Evolutionary conservation across 2,329 filamentous ascomycete genomes (phyloP).

Genomic region (Sporothrix pallida): DNA sequence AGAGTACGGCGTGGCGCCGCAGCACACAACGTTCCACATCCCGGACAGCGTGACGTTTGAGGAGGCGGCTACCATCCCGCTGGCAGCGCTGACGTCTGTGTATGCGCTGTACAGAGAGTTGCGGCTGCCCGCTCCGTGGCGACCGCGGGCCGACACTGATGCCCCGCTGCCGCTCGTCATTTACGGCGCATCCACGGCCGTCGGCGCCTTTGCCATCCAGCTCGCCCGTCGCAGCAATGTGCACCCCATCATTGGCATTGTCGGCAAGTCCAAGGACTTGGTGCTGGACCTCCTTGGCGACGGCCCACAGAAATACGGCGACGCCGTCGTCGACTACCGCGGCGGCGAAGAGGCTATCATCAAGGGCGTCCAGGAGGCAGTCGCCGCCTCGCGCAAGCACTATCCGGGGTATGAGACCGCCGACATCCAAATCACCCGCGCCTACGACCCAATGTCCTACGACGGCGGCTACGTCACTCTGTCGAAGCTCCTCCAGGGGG

Average conservation of each 20-base stretch:
- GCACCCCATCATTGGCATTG: constrained; percentile 61
- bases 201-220: constrained; percentile 60
- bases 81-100: constrained; percentile 53
- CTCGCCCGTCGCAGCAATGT: constrained; percentile 55
- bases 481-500: constrained; percentile 45
- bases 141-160: constrained; percentile 43
- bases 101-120: constrained; percentile 48
- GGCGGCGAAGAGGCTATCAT: constrained; percentile 54
- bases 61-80: constrained; percentile 51
- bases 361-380: constrained; percentile 47
- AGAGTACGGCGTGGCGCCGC: constrained; percentile 52
- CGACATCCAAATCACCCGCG: constrained; percentile 45
- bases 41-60: constrained; percentile 47
- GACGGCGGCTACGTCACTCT: constrained; percentile 51
- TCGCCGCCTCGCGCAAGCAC: constrained; percentile 41
- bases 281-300: constrained; percentile 56
- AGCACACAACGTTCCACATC: constrained; percentile 52
- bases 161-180: constrained; percentile 44
- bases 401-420: background rate
- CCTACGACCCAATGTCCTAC: constrained; percentile 59
- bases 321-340: constrained; percentile 61
- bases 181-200: constrained; percentile 55
- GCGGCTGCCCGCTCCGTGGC: constrained; percentile 49
- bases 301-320: constrained; percentile 49
- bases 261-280: constrained; percentile 53